These are phyloP conservation scores for Xylaria palmicola DNA, from an alignment of 495 filamentous ascomycete genomes.

Conservation along the genomic window DNA sequence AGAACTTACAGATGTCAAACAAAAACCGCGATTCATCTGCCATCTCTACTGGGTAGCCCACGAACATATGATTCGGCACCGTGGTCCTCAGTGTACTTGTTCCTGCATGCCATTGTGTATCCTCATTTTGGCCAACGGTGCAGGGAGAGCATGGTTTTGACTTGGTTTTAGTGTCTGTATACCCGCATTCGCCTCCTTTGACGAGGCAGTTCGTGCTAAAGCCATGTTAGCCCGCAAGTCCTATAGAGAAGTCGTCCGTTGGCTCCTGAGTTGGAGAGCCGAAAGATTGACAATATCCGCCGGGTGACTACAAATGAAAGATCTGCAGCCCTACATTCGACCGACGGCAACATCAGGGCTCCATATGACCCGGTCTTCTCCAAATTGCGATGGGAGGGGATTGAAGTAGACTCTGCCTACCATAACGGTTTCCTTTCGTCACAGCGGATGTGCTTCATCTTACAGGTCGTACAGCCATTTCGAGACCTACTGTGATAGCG, in stretches of 20 bases:
- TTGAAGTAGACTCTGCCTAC: conserved; percentile 41
- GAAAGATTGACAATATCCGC: background rate
- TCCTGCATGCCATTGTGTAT: conserved; percentile 10
- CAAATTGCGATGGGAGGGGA: conserved; percentile 8
- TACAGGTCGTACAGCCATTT: conserved; percentile 77
- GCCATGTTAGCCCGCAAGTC: background rate
- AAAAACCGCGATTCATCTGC: conserved; percentile 18
- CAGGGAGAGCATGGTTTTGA: conserved; percentile 5
- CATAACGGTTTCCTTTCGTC: conserved; percentile 79
- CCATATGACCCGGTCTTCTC: background rate
- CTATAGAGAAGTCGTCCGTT: background rate
- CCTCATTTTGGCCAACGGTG: background rate
- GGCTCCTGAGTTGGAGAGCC: background rate
- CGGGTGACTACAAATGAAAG: conserved; percentile 13
- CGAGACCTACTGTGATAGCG: conserved; percentile 41
- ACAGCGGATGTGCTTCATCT: conserved; percentile 75
- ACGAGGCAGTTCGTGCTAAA: conserved; percentile 35
- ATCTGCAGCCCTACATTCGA: conserved; percentile 7
- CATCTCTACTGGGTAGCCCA: conserved; percentile 19
- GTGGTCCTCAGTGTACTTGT: conserved; percentile 16
- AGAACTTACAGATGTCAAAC: conserved; percentile 16
- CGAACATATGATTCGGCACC: conserved; percentile 16
- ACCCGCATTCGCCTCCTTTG: conserved; percentile 35
- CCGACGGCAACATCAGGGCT: conserved; percentile 6
- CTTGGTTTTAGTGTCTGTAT: conserved; percentile 18